Evolutionary conservation across 192 early-diverging fungal genomes (phyloP).

Genomic region (Backusella morwellensis): DNA sequence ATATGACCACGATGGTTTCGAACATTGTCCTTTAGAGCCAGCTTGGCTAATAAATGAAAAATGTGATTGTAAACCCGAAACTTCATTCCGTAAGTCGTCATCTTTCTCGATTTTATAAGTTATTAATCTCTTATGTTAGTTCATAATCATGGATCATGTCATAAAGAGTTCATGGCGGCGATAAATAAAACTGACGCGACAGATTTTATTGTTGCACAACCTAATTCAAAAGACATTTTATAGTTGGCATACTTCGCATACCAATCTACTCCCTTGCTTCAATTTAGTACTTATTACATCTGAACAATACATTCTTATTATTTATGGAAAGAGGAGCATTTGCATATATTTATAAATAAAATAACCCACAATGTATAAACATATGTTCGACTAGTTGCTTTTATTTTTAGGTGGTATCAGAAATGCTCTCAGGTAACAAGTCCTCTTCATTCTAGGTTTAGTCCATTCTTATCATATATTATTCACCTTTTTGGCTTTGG

Average conservation of each 20-base stretch:
- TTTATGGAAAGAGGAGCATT: not conserved
- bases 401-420: not conserved
- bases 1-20: slow-evolving; percentile 48
- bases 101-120: not conserved
- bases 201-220: slow-evolving; percentile 15
- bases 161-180: not conserved
- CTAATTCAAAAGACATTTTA: not conserved
- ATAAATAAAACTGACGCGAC: slow-evolving; percentile 9
- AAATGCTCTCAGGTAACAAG: not conserved
- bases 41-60: slow-evolving; percentile 35
- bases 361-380: not conserved
- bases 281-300: not conserved
- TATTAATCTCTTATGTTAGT: not conserved
- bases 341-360: not conserved
- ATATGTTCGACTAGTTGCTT: not conserved
- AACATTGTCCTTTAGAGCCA: slow-evolving; percentile 42
- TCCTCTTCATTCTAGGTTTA: not conserved
- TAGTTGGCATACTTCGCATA: not conserved
- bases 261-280: not conserved
- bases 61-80: slow-evolving; percentile 53
- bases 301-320: not conserved
- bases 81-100: slow-evolving; percentile 40
- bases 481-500: not conserved
- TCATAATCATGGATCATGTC: slow-evolving; percentile 10
- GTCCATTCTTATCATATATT: not conserved